Percentiles rank a stretch among this genome's conserved stretches.
These are phyloP conservation scores for Medicago ruthenica DNA, from an alignment of 306 rosid species.

Conservation along the genomic window DNA sequence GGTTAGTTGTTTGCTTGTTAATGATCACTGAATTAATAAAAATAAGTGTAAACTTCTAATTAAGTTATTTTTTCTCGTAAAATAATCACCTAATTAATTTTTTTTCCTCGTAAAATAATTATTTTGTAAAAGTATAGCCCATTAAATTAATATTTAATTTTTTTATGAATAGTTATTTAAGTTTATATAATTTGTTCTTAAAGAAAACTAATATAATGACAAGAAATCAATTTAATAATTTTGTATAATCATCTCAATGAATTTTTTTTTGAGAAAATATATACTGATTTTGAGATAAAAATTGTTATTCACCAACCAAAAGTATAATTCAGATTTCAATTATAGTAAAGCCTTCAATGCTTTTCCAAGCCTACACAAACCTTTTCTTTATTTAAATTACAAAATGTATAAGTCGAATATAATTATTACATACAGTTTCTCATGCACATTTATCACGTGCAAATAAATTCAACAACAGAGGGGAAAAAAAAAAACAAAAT, in stretches of 20 bases:
- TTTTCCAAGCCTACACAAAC: neutral
- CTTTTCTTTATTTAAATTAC: neutral
- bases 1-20: too few species aligned
- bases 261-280: too few species aligned
- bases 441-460: slow-evolving; percentile 49
- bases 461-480: slow-evolving; percentile 13
- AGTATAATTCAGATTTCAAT: slow-evolving; percentile 5
- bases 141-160: too few species aligned
- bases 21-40: too few species aligned
- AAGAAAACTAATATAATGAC: neutral
- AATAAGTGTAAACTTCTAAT: too few species aligned
- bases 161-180: too few species aligned
- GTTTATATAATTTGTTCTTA: too few species aligned
- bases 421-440: slow-evolving; percentile 11
- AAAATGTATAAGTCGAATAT: slow-evolving; percentile 9
- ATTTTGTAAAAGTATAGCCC: too few species aligned
- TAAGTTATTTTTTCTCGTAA: too few species aligned
- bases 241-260: neutral
- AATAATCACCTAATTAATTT: too few species aligned
- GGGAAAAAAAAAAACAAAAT: neutral
- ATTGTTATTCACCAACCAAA: neutral
- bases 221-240: too few species aligned
- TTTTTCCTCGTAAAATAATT: too few species aligned
- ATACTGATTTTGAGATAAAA: neutral
- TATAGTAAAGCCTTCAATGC: neutral